Evolutionary conservation across 768 basidiomycete species (phyloP).

Genomic region (Russula compacta): DNA sequence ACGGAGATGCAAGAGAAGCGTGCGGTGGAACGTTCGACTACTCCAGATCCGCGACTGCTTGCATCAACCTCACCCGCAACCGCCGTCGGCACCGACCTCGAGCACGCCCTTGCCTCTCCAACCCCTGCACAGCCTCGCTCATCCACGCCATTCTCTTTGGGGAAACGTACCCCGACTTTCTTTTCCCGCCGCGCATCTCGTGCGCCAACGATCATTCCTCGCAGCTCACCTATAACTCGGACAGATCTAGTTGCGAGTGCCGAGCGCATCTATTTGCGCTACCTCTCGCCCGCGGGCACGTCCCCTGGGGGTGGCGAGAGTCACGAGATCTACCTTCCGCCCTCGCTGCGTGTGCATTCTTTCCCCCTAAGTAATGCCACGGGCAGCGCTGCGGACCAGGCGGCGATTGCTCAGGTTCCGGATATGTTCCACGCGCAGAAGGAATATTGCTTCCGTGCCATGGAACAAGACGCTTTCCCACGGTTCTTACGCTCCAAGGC

Average conservation of each 20-base stretch:
- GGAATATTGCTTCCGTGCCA: constrained; percentile 91
- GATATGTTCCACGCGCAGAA: constrained; percentile 98
- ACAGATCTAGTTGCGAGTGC: constrained; percentile 86
- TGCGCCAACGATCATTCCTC: constrained; percentile 90
- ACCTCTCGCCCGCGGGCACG: constrained; percentile 76
- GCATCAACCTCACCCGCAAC: constrained; percentile 42
- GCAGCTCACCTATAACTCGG: constrained; percentile 83
- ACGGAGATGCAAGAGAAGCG: constrained; percentile 58
- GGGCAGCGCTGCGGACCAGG: constrained; percentile 54
- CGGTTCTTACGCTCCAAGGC: constrained; percentile 94
- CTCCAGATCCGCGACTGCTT: constrained; percentile 33
- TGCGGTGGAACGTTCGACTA: constrained; percentile 43
- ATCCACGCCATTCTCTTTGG: constrained; percentile 71
- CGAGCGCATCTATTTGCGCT: constrained; percentile 92
- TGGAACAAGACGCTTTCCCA: constrained; percentile 93
- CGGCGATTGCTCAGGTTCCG: constrained; percentile 79
- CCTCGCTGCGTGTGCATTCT: constrained; percentile 79
- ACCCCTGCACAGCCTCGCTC: constrained; percentile 42
- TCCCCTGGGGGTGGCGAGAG: constrained; percentile 75
- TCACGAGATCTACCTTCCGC: constrained; percentile 97
- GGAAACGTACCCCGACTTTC: constrained; percentile 65
- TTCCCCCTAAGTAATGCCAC: constrained; percentile 84
- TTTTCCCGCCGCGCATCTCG: constrained; percentile 75
- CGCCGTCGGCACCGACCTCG: constrained; percentile 34
- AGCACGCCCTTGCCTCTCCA: constrained; percentile 23